phyloP scores from a whole-genome alignment of 306 rosid genomes.

The Cucurbita maxima region DNA sequence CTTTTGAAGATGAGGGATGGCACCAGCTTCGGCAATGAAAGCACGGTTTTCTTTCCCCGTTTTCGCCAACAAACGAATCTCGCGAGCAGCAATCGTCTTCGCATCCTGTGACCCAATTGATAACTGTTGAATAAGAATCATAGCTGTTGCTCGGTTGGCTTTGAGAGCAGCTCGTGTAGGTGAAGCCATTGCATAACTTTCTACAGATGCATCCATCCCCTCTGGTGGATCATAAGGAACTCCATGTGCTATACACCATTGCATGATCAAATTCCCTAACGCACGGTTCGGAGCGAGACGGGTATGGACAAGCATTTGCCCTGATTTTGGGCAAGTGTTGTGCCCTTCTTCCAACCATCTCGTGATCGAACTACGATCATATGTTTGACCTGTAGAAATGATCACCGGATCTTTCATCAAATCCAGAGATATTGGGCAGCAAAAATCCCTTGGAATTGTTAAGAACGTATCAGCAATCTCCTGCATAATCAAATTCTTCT shows the following conservation, averaged over 20 bases:
- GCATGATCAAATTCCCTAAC: conserved; percentile 66
- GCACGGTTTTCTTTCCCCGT: conserved; percentile 80
- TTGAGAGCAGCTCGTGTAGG: conserved; percentile 57
- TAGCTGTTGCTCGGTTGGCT: conserved; percentile 62
- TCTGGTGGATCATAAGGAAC: conserved; percentile 63
- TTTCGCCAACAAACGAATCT: conserved; percentile 74
- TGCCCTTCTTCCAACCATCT: conserved; percentile 98
- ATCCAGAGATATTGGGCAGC: conserved; percentile 73
- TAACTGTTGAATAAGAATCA: conserved; percentile 57
- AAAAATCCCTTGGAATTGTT: conserved; percentile 70
- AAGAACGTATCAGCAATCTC: conserved; percentile 67
- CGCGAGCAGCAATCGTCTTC: conserved; percentile 72
- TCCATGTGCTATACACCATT: conserved; percentile 71
- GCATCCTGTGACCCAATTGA: conserved; percentile 44
- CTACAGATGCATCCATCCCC: conserved; percentile 25
- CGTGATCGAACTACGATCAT: conserved; percentile 60
- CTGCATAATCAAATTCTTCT: conserved; percentile 43
- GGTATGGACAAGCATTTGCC: conserved; percentile 63
- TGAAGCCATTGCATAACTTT: conserved; percentile 41
- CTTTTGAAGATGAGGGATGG: conserved; percentile 57
- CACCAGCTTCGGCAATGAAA: conserved; percentile 89
- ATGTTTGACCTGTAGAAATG: conserved; percentile 77
- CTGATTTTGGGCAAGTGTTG: conserved; percentile 74
- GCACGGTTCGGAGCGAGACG: conserved; percentile 67
- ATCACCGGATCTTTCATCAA: conserved; percentile 85